Percentiles rank a stretch among this genome's conserved stretches.
These are phyloP conservation scores for Sinapis alba DNA, from an alignment of 441 rosid species.

Conservation along the genomic window DNA sequence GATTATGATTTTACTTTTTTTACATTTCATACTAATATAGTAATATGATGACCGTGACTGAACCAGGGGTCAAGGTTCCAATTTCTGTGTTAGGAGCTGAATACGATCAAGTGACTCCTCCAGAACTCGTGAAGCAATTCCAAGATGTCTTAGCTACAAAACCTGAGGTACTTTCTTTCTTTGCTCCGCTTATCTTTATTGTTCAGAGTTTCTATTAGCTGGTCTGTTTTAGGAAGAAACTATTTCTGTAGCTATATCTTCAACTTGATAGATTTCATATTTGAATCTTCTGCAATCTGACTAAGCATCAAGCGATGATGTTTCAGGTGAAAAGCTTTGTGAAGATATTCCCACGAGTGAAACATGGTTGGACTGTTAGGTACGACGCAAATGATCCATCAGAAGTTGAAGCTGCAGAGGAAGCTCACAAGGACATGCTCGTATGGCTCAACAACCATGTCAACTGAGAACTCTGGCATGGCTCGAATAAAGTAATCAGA, in stretches of 20 bases:
- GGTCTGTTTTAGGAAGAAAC: neutral
- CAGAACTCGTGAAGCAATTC: slow-evolving; percentile 65
- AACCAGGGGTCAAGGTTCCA: slow-evolving; percentile 66
- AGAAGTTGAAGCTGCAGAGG: slow-evolving; percentile 60
- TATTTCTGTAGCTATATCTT: neutral
- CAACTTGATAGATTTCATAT: neutral
- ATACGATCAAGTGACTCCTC: slow-evolving; percentile 61
- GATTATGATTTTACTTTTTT: neutral
- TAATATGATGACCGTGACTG: neutral
- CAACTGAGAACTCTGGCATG: slow-evolving; percentile 42
- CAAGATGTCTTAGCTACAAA: slow-evolving; percentile 56
- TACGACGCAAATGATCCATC: slow-evolving; percentile 52
- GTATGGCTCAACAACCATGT: slow-evolving; percentile 65
- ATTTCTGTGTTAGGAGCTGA: slow-evolving; percentile 73
- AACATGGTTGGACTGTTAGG: slow-evolving; percentile 82
- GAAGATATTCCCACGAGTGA: slow-evolving; percentile 58
- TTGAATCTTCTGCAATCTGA: neutral
- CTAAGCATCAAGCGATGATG: neutral
- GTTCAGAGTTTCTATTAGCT: neutral
- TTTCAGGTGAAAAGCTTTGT: slow-evolving; percentile 47
- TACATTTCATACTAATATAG: neutral
- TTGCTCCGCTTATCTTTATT: neutral
- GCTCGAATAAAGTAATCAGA: neutral
- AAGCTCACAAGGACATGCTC: slow-evolving; percentile 70
- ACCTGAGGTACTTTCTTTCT: slow-evolving; percentile 57